Percentiles rank a stretch among this genome's conserved stretches.
phyloP scores from a whole-genome alignment of 2,329 filamentous ascomycete genomes.

The Colletotrichum simmondsii region DNA sequence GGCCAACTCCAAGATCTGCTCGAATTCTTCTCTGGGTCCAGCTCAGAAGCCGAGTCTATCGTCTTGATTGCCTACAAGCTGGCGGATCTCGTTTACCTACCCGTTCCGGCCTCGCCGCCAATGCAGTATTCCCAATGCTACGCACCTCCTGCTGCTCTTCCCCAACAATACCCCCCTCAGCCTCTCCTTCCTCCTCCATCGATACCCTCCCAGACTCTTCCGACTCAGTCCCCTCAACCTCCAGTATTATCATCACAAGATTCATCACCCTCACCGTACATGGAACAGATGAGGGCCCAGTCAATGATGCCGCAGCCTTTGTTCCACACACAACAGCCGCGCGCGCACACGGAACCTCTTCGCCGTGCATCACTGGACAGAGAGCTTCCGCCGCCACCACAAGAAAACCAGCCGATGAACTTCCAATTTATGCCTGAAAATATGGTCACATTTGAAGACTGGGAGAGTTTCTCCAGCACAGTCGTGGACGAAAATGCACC shows the following conservation, averaged over 20 bases:
- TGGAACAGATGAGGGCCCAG: slow-evolving; percentile 33
- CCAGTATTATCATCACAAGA: slow-evolving; percentile 34
- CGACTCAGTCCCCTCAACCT: slow-evolving; percentile 32
- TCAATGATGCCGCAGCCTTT: slow-evolving; percentile 34
- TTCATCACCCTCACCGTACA: slow-evolving; percentile 23
- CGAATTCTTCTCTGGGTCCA: slow-evolving; percentile 71
- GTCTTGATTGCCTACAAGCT: slow-evolving; percentile 69
- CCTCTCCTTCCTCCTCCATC: slow-evolving; percentile 35
- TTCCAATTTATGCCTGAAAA: slow-evolving; percentile 54
- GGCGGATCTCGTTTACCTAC: slow-evolving; percentile 56
- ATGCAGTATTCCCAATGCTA: slow-evolving; percentile 36
- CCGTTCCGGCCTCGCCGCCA: slow-evolving; percentile 33
- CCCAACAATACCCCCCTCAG: slow-evolving; percentile 33
- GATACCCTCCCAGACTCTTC: slow-evolving; percentile 34
- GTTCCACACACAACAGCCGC: slow-evolving; percentile 29
- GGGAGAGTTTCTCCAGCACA: slow-evolving; percentile 50
- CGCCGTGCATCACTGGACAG: slow-evolving; percentile 33
- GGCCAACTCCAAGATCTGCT: slow-evolving; percentile 73
- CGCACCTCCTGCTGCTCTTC: slow-evolving; percentile 30
- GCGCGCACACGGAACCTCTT: slow-evolving; percentile 29
- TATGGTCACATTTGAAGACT: slow-evolving; percentile 51
- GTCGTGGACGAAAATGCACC: slow-evolving; percentile 44
- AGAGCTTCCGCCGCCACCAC: slow-evolving; percentile 35
- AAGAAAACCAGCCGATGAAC: slow-evolving; percentile 47
- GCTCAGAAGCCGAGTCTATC: slow-evolving; percentile 66